Conservation (phyloP, 78 protist species). For the Anaeramoeba flamelloides region DNA sequence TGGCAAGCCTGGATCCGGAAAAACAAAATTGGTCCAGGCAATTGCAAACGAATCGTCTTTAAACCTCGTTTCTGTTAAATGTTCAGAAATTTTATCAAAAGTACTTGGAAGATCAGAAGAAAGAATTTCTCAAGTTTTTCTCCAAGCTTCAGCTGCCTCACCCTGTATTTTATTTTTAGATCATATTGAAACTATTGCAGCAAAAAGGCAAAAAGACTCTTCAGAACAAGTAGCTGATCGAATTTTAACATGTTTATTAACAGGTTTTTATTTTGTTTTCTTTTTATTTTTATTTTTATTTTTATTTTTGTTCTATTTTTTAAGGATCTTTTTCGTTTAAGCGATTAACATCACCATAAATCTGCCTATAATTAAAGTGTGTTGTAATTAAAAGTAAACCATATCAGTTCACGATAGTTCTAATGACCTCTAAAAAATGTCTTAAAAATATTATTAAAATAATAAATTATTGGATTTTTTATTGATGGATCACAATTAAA, state of each 20-base stretch:
- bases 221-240: not conserved
- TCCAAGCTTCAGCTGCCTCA: not conserved
- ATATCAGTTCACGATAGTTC: no score
- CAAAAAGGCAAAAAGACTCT: not conserved
- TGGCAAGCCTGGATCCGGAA: not conserved
- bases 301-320: no score
- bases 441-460: no score
- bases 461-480: no score
- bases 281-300: no score
- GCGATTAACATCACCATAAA: no score
- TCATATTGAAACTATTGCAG: not conserved
- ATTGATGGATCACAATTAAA: no score
- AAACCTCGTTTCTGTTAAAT: not conserved
- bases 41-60: not conserved
- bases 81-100: not conserved
- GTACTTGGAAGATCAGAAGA: not conserved
- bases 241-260: not conserved
- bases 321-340: no score
- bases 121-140: not conserved
- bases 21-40: not conserved
- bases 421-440: no score
- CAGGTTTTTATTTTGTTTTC: not conserved
- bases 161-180: not conserved
- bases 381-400: no score
- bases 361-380: no score